phyloP scores from a whole-genome alignment of 2,329 filamentous ascomycete species.

The Paradendryphiella salina region DNA sequence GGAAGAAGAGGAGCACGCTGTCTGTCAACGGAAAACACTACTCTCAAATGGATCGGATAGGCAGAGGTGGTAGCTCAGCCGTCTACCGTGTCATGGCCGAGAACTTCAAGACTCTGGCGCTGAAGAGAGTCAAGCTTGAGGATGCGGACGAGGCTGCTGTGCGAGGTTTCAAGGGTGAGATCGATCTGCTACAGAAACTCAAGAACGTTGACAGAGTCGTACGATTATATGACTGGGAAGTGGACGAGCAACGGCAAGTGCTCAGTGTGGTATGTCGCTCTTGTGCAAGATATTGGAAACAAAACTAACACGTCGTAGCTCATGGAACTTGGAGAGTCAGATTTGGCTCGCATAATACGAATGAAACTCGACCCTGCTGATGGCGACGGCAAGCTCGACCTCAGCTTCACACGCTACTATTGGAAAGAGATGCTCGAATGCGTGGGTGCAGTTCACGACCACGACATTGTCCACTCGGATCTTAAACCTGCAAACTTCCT shows the following conservation, averaged over 20 bases:
- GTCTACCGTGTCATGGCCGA: constrained; percentile 97
- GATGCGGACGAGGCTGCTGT: constrained; percentile 84
- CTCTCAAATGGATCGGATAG: constrained; percentile 85
- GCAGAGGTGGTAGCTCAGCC: constrained; percentile 88
- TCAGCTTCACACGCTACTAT: constrained; percentile 92
- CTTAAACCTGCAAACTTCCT: constrained; percentile 98
- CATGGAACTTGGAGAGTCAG: constrained; percentile 96
- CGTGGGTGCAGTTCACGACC: constrained; percentile 81
- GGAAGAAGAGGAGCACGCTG: constrained; percentile 79
- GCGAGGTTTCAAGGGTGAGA: constrained; percentile 90
- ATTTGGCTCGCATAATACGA: constrained; percentile 83
- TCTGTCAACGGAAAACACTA: constrained; percentile 90
- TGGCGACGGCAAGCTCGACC: constrained; percentile 65
- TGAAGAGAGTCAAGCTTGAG: constrained; percentile 90
- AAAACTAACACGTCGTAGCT: constrained; percentile 58
- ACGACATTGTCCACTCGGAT: constrained; percentile 95
- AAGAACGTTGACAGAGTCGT: constrained; percentile 88
- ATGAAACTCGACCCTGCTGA: constrained; percentile 62
- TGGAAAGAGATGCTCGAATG: constrained; percentile 99
- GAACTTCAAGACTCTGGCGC: constrained; percentile 90
- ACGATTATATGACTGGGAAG: constrained; percentile 85
- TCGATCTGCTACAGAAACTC: constrained; percentile 82
- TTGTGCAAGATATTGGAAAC: not conserved
- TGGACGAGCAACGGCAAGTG: constrained; percentile 88
- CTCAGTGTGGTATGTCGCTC: constrained; percentile 72